Base-by-base conservation (phyloP, 1,139 yeast species). In the Casaregolazyma suthepensis region DNA sequence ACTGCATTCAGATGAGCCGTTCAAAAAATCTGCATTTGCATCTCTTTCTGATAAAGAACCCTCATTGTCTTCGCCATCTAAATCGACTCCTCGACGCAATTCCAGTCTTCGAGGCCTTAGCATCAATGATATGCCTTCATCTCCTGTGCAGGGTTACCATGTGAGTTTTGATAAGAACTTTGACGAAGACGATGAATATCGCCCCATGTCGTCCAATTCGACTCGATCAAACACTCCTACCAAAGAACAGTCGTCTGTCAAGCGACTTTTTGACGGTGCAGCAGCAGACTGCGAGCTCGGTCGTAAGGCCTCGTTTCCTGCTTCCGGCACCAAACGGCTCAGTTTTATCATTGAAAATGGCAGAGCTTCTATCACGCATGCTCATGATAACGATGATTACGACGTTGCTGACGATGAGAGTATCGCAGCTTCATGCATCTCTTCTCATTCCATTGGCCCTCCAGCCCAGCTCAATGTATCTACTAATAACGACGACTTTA, bases 281-380 rank as follows among this genome's bases (percentile, higher is more conserved):
- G 50, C 38, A n/a, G 38, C 22, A 13, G 40, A 38, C 29, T 19
- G 38, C 22, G 50, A 15, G 23, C 38, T 3, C 18, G 42, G 18
- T 38, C 37, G 19, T 17, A 26, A 38, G 40, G 44, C 50, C 9
- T 47, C 50, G 6, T 47, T 47, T 22, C 45, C 50, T 5, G 50
- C 50, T 15, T 29, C 40, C 3, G 50, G 45, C 26, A 2, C 45
- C 9, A 31, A 46, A 19, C 22, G 51, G 15, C 31, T 53, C 51
- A 40, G 46, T 35, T 43, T 53, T 23, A 48, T 53, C 40, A 53
- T 53, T 35, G 44, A 44, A 7, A 48, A 53, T 43, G 55, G 55
- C 19, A 37, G 52, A 18, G 55, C 55, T 15, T 17, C 49, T 1
- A 48, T 52, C 5, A 29, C 50, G 9, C 50, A 47, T 40, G 42